phyloP scores from a whole-genome alignment of 1,284 basidiomycete genomes.

The Cutaneotrichosporon cavernicola region DNA sequence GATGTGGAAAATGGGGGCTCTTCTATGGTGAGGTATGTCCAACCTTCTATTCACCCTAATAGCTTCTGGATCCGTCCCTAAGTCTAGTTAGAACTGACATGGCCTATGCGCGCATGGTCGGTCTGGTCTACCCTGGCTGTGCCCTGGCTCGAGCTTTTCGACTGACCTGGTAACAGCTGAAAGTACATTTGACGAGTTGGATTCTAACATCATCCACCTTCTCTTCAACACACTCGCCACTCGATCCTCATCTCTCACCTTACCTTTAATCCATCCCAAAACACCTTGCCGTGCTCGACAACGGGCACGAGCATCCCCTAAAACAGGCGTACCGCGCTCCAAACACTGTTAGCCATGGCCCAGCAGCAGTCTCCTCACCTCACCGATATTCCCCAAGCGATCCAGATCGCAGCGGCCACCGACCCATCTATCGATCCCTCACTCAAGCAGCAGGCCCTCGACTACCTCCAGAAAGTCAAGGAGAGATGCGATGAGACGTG shows the following conservation, averaged over 20 bases:
- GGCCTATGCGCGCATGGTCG: too few relatives aligned
- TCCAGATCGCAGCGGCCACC: constrained; percentile 47
- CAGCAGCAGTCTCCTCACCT: constrained; percentile 43
- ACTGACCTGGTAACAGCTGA: too few relatives aligned
- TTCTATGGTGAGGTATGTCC: too few relatives aligned
- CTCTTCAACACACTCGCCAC: background rate
- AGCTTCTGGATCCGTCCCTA: background rate
- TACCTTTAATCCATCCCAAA: background rate
- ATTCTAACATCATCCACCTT: background rate
- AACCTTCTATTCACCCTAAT: too few relatives aligned
- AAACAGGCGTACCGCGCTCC: constrained; percentile 2
- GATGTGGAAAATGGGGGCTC: background rate
- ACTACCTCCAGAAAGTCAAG: constrained; percentile 51
- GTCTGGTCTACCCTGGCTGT: too few relatives aligned
- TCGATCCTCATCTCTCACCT: background rate
- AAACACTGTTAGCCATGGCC: constrained; percentile 24
- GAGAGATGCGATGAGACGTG: constrained; percentile 52
- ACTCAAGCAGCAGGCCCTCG: constrained; percentile 51
- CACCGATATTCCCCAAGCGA: constrained; percentile 51
- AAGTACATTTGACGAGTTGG: background rate
- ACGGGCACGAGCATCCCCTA: constrained; percentile 4
- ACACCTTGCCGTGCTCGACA: constrained; percentile 8
- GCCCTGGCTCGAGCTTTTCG: too few relatives aligned
- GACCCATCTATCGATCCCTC: constrained; percentile 42
- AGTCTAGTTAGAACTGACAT: too few relatives aligned